phyloP scores from a whole-genome alignment of 257 asterid species.

The Solanum bulbocastanum region DNA sequence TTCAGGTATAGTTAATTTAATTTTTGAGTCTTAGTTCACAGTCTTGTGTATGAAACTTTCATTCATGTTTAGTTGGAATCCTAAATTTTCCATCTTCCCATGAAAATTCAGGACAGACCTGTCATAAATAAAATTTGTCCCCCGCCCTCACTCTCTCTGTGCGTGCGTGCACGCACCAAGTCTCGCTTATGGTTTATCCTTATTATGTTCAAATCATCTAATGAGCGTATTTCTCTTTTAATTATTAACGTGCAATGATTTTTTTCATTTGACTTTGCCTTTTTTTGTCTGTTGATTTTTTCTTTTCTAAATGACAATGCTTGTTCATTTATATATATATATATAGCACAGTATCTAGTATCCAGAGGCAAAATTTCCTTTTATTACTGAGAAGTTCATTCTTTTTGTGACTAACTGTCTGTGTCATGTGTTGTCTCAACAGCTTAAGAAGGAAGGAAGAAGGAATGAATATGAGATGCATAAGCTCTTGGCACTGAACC shows the following conservation, averaged over 20 bases:
- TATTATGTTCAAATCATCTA: background rate
- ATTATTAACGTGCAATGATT: background rate
- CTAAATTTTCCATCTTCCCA: background rate
- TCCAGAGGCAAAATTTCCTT: background rate
- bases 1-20: slow-evolving; percentile 46
- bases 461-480: slow-evolving; percentile 99
- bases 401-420: background rate
- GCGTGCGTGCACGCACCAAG: background rate
- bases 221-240: background rate
- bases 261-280: background rate
- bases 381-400: background rate
- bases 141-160: background rate
- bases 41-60: background rate
- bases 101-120: background rate
- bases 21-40: background rate
- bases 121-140: background rate
- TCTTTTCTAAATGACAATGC: background rate
- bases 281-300: background rate
- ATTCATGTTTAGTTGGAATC: background rate
- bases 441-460: slow-evolving; percentile 93
- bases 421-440: background rate
- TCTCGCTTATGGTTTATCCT: background rate
- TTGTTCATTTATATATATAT: background rate
- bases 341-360: background rate
- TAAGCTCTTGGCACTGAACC: slow-evolving; percentile 88